Evolutionary conservation across 1,139 yeast genomes (phyloP), one percentile per base, ranked within the genome.

Genomic region (Pichia sp.): DNA sequence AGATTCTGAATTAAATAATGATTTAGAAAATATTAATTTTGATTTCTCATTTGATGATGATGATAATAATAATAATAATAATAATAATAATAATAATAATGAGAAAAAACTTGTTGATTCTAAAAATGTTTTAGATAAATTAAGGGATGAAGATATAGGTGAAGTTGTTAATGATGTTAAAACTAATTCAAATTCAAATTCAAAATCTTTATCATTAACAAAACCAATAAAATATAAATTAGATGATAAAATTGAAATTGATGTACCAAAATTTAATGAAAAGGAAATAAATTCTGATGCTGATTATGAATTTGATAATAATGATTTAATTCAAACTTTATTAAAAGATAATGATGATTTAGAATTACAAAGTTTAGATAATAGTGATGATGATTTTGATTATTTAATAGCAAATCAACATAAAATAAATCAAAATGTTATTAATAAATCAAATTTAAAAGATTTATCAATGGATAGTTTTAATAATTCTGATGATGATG

Each of bases 231-330:
- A 34, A 3, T 47, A 54, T 7, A 39, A 36, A 11, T 7, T 29
- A 4, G 34, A 44, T 6, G 59, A 56, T 34, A 55, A 56, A 34
- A 47, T 60, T 10, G 53, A 53, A 18, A 52, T 66, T 51, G 66
- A 71, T 49, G 81, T 76, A 1, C 82, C 83, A 2, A 74, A 72
- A 53, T 67, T 78, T 51, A 70, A 71, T 45, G 81, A 76, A 26
- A 76, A 73, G 35, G 83, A 77, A 44, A 60, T 76, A 34, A 73
- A 76, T 55, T 80, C 88, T 0, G 89, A 83, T 52, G 86, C 77
- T 9, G 83, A 78, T 59, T 78, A 81, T 60, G 87, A 83, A 59
- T 79, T 83, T 53, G 89, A 83, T 61, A 85, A 82, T 58, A 83
- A 83, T 57, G 86, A 81, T 54, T 72, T 83, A 51, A 73, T 83